phyloP scores from a whole-genome alignment of 1,139 yeast species.

The Diutina neorugosa region DNA sequence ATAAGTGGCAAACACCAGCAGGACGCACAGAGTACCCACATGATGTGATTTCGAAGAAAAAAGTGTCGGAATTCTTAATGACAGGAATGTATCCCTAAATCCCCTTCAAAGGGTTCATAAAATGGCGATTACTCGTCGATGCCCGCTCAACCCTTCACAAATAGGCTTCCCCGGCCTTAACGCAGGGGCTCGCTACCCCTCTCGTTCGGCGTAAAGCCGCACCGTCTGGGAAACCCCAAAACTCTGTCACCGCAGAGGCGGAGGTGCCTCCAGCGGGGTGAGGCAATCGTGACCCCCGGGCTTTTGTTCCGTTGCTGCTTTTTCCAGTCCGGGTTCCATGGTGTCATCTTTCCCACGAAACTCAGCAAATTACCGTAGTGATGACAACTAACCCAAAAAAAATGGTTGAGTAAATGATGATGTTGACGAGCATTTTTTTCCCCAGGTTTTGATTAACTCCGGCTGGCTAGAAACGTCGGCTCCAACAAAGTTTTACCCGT shows the following conservation, averaged over 20 bases:
- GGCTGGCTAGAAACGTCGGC: not conserved
- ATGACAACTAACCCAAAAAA: too few species aligned
- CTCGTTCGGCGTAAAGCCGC: not conserved
- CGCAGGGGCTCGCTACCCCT: not conserved
- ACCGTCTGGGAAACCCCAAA: not conserved
- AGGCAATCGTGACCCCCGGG: not conserved
- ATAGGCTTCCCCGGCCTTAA: not conserved
- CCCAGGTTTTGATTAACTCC: not conserved
- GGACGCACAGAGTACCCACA: not conserved
- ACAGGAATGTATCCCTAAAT: not conserved
- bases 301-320: not conserved
- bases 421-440: too few species aligned
- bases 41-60: too few species aligned
- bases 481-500: not conserved
- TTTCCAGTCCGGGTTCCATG: too few species aligned
- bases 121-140: not conserved
- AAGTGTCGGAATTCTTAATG: not conserved
- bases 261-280: not conserved
- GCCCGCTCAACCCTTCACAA: not conserved
- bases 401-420: too few species aligned
- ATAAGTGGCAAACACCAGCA: not conserved
- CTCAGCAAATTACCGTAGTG: too few species aligned
- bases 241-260: not conserved
- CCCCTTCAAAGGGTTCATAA: not conserved
- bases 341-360: too few species aligned